Base-by-base conservation (phyloP, 768 basidiomycete species). In the Suillus plorans region DNA sequence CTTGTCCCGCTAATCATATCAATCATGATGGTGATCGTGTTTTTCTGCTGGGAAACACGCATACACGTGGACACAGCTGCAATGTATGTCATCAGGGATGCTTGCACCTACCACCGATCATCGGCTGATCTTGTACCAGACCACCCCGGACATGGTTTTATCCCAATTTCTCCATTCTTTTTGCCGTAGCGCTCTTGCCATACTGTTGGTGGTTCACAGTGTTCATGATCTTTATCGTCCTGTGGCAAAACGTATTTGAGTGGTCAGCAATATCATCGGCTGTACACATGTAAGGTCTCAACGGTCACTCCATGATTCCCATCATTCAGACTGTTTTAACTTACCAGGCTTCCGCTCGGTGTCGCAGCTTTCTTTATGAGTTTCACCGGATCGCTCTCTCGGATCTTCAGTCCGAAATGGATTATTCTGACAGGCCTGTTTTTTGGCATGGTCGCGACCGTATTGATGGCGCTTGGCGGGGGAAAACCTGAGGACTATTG, bases 1-100 rank as follows among this genome's bases (percentile, higher is more conserved):
- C 71, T 87, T 58, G 76, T 73, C 5, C 80, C 83, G 0, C 73
- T 88, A 44, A 70, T 84, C 12, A 67, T 86, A 41, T 81, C 85
- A 6, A 69, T 84, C 64, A 41, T 80, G 10, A 65, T 83, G 13
- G 68, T 74, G 41, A 67, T 73, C 28, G 72, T 61, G 1, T 88
- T 88, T 76, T 84, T 88, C 73, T 73, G 78, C 60, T 86, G 81
- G 80, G 85, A 87, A 67, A 72, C 78, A 10, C 55, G 67, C 0
- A 70, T 84, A 16, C 81, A 80, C 2, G 67, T 69, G 18, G 72
- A 81, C 12, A 70, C 69, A 6, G 84, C 86, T 14, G 79, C 80
- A 5, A 70, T 84, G 81, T 82, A 67, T 50, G 80, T 70, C 16
- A 20, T 18, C 60, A 53, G 55, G 18, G n/a, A 41, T 63, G 37